Evolutionary conservation across 495 filamentous ascomycete species (phyloP), one percentile per base, ranked within the genome.

Genomic region (Daldinia concentrica): DNA sequence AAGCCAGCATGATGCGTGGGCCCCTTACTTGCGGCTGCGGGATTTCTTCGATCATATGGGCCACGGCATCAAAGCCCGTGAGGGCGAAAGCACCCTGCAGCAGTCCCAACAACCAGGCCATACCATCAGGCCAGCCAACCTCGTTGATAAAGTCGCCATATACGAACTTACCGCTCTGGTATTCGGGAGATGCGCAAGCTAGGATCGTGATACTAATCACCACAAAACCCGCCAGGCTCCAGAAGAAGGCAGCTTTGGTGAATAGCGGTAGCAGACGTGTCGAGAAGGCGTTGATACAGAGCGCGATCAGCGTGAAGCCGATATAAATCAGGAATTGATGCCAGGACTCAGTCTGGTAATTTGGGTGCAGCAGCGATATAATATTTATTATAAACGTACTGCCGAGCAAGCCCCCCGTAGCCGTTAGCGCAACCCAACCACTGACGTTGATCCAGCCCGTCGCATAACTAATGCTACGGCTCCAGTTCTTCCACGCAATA

Each of bases 281-380:
- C 68, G 85, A 81, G 58, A 92, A 88, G 2, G 87, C 85, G 70
- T 94, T 94, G 77, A 93, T 82, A 14, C 87, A 39, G 43, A 92
- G 90, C 0, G 86, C 88, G 9, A 84, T 77, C 19, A 91, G 55
- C 52, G 87, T 91, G 72, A 89, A 91, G 1, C 70, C 89, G 59
- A 91, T 83, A 75, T 93, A 93, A 9, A 94, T 89, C 17, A 92
- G 77, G 74, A 94, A 91, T 69, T 92, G 89, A 72, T 93, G 91
- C 90, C 90, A 92, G 15, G 86, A 72, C 66, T 90, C 68, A 9
- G 86, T 68, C 17, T 78, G 76, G 72, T 90, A 93, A 19, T 71
- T 69, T 1, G 67, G 27, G 22, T 78, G 72, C 43, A 77, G 65
- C 5, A 80, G 69, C 6, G 76, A 63, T 26, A 79, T 78, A 54